A percentile compares a stretch with the other conserved stretches of the same genome.
phyloP scores from a whole-genome alignment of 768 basidiomycete genomes.

The Boletus vinaceobasis region DNA sequence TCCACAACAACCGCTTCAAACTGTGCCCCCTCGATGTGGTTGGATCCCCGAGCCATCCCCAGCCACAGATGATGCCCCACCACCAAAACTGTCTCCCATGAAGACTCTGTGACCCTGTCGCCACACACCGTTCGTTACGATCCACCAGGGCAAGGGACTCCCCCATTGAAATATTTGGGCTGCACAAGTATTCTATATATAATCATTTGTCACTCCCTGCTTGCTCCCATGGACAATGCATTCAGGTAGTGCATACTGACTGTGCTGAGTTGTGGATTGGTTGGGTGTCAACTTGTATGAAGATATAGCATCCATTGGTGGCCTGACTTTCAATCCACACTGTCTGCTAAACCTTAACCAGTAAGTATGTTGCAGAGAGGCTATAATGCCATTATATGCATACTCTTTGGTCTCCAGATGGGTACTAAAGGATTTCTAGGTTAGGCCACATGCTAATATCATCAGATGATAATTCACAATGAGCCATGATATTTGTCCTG shows the following conservation, averaged over 20 bases:
- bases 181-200: slow-evolving; percentile 60
- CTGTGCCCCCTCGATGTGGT: too few relatives aligned
- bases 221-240: slow-evolving; percentile 47
- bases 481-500: slow-evolving; percentile 44
- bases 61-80: too few relatives aligned
- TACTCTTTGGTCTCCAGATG: not conserved
- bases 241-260: slow-evolving; percentile 47
- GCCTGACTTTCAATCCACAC: slow-evolving; percentile 35
- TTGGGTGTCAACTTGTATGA: slow-evolving; percentile 37
- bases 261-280: slow-evolving; percentile 64
- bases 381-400: slow-evolving; percentile 41
- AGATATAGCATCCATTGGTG: slow-evolving; percentile 36
- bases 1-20: too few relatives aligned
- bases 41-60: too few relatives aligned
- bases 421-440: slow-evolving; percentile 32
- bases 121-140: slow-evolving; percentile 28
- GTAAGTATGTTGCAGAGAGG: slow-evolving; percentile 28
- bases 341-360: slow-evolving; percentile 33
- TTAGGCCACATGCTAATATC: slow-evolving; percentile 58
- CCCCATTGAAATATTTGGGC: slow-evolving; percentile 29
- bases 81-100: too few relatives aligned
- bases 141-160: slow-evolving; percentile 26
- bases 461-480: slow-evolving; percentile 32
- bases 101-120: too few relatives aligned
- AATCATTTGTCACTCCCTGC: slow-evolving; percentile 57